phyloP scores from a whole-genome alignment of 176 grass and related monocot genomes.

The Miscanthus lutarioriparius region DNA sequence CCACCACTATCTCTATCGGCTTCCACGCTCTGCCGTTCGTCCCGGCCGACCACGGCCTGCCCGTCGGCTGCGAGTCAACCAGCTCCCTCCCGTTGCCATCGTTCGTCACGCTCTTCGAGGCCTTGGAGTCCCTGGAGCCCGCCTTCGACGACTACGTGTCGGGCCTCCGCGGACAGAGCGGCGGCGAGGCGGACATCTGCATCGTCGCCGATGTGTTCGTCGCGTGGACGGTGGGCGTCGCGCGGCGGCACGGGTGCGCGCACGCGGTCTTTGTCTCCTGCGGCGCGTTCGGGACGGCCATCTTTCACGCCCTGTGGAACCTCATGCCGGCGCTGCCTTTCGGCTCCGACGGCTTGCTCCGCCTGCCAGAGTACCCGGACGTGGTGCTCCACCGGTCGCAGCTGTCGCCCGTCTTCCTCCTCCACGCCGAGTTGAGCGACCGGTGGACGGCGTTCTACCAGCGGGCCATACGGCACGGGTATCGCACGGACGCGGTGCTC shows the following conservation, averaged over 20 bases:
- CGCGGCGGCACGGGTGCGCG: slow-evolving; percentile 10
- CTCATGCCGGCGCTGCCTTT: slow-evolving; percentile 9
- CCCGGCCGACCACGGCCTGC: slow-evolving; percentile 47
- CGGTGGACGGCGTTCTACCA: slow-evolving; percentile 6
- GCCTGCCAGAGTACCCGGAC: background rate
- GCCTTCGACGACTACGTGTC: slow-evolving; percentile 44
- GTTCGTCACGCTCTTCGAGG: slow-evolving; percentile 34
- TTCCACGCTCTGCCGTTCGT: slow-evolving; percentile 51
- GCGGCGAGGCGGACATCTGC: background rate
- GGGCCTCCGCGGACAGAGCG: background rate
- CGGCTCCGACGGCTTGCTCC: background rate
- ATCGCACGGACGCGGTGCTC: slow-evolving; percentile 16
- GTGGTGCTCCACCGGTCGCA: background rate
- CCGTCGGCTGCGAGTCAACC: slow-evolving; percentile 32
- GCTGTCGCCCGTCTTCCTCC: background rate
- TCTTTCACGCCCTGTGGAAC: background rate
- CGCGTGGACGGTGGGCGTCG: slow-evolving; percentile 37
- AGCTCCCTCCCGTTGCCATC: background rate
- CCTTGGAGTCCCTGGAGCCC: slow-evolving; percentile 36
- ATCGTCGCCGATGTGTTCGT: slow-evolving; percentile 52
- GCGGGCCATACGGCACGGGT: background rate
- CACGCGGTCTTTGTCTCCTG: slow-evolving; percentile 31
- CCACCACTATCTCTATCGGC: background rate
- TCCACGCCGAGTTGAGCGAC: background rate
- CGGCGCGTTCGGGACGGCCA: slow-evolving; percentile 32